Evolutionary conservation across 2,329 filamentous ascomycete species (phyloP), one percentile per base, ranked within the genome.

Genomic region (Shiraia sp.): DNA sequence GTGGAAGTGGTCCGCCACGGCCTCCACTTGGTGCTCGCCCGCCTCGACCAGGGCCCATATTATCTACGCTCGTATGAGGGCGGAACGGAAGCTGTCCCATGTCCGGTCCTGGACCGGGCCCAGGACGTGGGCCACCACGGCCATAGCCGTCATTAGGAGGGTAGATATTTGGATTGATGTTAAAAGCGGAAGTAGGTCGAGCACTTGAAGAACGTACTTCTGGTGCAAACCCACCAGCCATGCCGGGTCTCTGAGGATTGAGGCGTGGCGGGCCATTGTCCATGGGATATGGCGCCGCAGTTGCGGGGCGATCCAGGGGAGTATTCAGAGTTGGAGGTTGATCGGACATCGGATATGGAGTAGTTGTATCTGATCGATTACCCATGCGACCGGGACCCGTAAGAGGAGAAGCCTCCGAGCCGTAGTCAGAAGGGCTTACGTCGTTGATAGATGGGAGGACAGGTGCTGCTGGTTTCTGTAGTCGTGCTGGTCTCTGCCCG

Each of bases 221-320:
- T 2, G 77, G 65, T 25, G 65, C 70, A 53, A 74, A 72, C 15
- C 70, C 72, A 8, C 69, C 70, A 22, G 66, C 66, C 34, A 59
- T 59, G 45, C 32, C 47, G 42, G 67, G 53, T 26, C 61, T 59
- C 36, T 53, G 52, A 14, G 55, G 53, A 25, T 54, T 57, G 35
- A 66, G 63, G n/a, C 74, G 76, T 32, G 78, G 73, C 14, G 82
- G 79, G 38, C 75, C 74, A 51, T 87, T 83, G 51, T 88, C 85
- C 35, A 84, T 77, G 0, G 87, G 87, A 56, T 90, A 90, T 1
- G 87, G 87, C 1, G 83, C 82, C 15, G 79, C 75, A 8, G 83
- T 79, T 12, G 80, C 69, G 24, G 81, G 75, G 19, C 70, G 63
- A 13, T 69, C 64, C 22, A 48, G 60, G n/a, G 45, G 34, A 13